These are phyloP conservation scores for Tylopilus balloui DNA, from an alignment of 768 basidiomycete genomes.

Conservation along the genomic window DNA sequence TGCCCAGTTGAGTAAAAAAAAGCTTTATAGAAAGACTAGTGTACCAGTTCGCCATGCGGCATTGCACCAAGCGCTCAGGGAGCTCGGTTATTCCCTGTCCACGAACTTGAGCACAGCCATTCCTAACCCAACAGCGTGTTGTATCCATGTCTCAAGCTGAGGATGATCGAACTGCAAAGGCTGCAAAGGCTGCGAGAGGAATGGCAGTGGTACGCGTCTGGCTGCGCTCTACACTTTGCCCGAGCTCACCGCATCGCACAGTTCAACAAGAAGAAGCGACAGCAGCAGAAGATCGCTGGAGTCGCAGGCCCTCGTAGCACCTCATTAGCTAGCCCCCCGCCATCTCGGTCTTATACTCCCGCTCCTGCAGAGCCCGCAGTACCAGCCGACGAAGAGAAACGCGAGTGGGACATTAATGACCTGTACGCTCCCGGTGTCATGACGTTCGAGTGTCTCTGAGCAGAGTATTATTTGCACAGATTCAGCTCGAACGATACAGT, in stretches of 20 bases:
- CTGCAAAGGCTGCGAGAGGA: conserved; percentile 77
- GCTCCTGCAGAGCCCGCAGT: conserved; percentile 38
- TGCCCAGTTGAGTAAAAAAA: conserved; percentile 2
- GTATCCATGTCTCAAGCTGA: conserved; percentile 44
- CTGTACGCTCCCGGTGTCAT: conserved; percentile 46
- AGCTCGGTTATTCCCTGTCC: conserved; percentile 1
- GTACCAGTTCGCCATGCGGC: conserved; percentile 2
- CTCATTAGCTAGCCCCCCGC: conserved; percentile 41
- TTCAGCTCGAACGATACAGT: conserved; percentile 44
- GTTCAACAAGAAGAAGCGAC: conserved; percentile 86
- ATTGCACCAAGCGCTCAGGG: neutral
- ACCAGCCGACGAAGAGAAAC: conserved; percentile 38
- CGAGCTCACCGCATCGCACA: conserved; percentile 27
- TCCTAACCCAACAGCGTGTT: conserved; percentile 6
- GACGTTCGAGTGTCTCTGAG: neutral
- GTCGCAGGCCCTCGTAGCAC: conserved; percentile 33
- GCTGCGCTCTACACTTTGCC: neutral
- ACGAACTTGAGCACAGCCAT: conserved; percentile 3
- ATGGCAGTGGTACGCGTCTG: conserved; percentile 64
- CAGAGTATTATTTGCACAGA: conserved; percentile 26
- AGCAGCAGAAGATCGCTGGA: conserved; percentile 55
- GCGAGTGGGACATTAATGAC: conserved; percentile 49
- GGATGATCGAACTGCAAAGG: conserved; percentile 72
- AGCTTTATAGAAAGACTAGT: neutral
- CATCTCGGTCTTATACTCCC: conserved; percentile 51